Evolutionary conservation across 306 rosid species (phyloP).

Genomic region (Alnus rubra): DNA sequence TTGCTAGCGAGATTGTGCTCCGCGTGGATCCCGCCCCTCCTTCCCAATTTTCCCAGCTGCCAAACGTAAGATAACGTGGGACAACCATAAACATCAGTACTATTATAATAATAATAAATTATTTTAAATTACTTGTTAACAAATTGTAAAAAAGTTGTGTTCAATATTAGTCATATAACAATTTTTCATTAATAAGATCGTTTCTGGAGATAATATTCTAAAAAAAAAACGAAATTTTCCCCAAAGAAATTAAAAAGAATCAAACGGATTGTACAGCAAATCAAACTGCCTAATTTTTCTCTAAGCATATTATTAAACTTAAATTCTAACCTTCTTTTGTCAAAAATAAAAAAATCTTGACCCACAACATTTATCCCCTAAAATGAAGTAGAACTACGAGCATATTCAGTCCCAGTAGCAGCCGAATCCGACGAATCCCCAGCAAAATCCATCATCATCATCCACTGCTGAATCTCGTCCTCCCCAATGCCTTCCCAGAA

Average conservation of each 20-base stretch:
- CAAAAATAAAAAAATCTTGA: no score
- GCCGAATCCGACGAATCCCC: slow-evolving; percentile 54
- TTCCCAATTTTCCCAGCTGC: neutral
- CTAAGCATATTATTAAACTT: no score
- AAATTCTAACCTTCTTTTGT: no score
- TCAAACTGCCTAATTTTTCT: no score
- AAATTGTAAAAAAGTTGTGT: no score
- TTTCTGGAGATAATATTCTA: neutral
- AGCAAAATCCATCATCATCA: slow-evolving; percentile 49
- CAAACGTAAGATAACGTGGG: neutral
- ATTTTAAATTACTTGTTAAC: no score
- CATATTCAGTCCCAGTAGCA: slow-evolving; percentile 25
- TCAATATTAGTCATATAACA: no score
- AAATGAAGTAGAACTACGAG: slow-evolving; percentile 20
- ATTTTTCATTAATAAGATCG: neutral
- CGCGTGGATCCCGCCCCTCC: neutral
- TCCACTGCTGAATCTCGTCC: slow-evolving; percentile 44
- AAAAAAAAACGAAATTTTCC: neutral
- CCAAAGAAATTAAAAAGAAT: neutral
- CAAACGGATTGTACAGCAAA: neutral
- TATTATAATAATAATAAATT: no score
- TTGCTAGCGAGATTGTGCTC: neutral
- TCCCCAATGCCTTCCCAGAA: slow-evolving; percentile 51
- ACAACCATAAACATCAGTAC: no score
- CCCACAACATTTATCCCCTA: no score